A percentile compares a stretch with the other conserved stretches of the same genome.
Conservation (phyloP, 2,329 filamentous ascomycete species). For the Diatrype stigma region DNA sequence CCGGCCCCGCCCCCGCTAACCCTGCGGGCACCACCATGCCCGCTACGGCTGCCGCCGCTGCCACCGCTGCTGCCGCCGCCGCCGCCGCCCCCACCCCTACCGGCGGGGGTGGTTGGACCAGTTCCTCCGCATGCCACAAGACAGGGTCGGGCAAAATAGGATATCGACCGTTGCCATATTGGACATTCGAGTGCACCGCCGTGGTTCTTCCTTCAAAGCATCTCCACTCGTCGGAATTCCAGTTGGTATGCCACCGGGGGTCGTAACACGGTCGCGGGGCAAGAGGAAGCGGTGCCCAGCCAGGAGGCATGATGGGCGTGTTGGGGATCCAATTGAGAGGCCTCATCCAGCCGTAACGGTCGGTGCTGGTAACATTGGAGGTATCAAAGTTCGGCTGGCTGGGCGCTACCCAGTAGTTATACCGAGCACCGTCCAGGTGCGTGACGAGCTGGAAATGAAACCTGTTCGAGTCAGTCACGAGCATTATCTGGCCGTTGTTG, state of each 20-base stretch:
- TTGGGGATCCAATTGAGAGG: no score
- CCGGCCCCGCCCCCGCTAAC: background rate
- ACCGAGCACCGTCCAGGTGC: background rate
- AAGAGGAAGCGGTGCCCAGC: background rate
- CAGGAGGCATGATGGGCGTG: background rate
- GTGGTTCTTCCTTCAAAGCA: background rate
- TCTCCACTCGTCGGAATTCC: background rate
- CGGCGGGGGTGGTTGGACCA: no score
- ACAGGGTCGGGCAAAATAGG: background rate
- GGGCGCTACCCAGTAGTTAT: no score
- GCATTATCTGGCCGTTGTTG: background rate
- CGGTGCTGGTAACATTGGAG: background rate
- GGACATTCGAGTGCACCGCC: background rate
- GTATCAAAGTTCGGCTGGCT: no score
- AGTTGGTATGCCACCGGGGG: background rate
- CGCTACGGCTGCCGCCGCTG: background rate
- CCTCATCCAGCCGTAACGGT: background rate
- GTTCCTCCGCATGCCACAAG: no score
- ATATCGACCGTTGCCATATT: background rate
- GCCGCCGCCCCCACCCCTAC: no score
- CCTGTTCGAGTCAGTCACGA: background rate
- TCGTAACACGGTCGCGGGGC: background rate
- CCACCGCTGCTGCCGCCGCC: no score
- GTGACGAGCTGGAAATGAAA: background rate
- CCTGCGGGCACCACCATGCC: background rate